A percentile compares a stretch with the other conserved stretches of the same genome.
Conservation (phyloP, 345 rosid species). For the Eucalyptus regnans region DNA sequence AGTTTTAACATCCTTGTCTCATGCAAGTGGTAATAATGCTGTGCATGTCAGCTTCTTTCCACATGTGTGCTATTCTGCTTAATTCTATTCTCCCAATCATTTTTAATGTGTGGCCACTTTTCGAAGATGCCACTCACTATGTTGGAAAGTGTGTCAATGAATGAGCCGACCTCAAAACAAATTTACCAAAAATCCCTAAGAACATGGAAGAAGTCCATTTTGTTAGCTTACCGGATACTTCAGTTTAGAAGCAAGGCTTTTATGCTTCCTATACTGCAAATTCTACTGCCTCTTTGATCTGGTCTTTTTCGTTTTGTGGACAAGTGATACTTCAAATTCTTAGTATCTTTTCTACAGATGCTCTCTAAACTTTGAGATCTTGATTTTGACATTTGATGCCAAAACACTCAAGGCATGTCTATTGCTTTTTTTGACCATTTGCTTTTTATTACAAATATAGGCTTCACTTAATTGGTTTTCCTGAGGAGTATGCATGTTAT, state of each 20-base stretch:
- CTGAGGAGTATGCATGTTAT: not conserved
- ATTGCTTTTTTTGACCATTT: not conserved
- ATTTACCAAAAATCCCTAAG: not conserved
- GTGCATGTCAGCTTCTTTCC: not conserved
- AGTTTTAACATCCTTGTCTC: conserved; percentile 66
- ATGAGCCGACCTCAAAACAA: not conserved
- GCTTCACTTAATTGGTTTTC: not conserved
- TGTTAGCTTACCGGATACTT: not conserved
- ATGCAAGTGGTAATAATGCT: conserved; percentile 57
- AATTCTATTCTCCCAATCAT: not conserved
- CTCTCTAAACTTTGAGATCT: not conserved
- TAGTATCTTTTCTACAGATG: not conserved
- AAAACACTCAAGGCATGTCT: not conserved
- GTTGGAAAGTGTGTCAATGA: not conserved
- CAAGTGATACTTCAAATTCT: not conserved
- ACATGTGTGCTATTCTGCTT: not conserved
- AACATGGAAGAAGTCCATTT: not conserved
- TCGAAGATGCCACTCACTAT: not conserved
- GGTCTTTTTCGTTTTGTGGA: not conserved
- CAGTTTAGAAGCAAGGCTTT: not conserved
- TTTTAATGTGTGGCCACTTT: not conserved
- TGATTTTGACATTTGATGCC: not conserved
- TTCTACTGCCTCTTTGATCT: not conserved
- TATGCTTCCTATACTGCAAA: not conserved
- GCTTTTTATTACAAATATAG: not conserved